phyloP scores from a whole-genome alignment of 164 flowering plant genomes.

The Platanus orientalis region DNA sequence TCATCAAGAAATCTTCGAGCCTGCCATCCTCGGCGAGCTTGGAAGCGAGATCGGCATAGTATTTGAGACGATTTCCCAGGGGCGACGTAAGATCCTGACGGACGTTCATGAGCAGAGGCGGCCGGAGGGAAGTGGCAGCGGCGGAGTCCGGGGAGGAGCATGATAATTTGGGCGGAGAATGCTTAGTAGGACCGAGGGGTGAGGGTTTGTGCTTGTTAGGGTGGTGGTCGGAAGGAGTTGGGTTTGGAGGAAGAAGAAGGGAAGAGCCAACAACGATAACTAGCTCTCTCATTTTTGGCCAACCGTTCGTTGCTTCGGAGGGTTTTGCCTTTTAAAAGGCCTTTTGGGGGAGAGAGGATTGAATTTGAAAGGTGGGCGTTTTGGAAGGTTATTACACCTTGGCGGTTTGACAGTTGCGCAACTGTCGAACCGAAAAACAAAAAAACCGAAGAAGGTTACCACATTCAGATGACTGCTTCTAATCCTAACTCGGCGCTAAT shows the following conservation, averaged over 20 bases:
- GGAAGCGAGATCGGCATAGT: slow-evolving; percentile 54
- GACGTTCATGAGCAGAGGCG: slow-evolving; percentile 14
- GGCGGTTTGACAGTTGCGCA: slow-evolving; percentile 13
- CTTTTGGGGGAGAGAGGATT: slow-evolving; percentile 14
- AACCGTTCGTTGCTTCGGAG: slow-evolving; percentile 16
- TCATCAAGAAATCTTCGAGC: slow-evolving; percentile 44
- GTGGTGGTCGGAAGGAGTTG: slow-evolving; percentile 11
- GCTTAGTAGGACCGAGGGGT: neutral
- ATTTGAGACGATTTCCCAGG: slow-evolving; percentile 16
- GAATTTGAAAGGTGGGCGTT: slow-evolving; percentile 27
- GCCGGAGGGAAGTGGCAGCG: neutral
- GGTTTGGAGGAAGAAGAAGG: slow-evolving; percentile 16
- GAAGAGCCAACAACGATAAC: slow-evolving; percentile 43
- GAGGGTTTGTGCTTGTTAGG: slow-evolving; percentile 4
- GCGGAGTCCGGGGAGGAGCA: neutral
- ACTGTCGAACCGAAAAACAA: too few species aligned
- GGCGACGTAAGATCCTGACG: slow-evolving; percentile 3
- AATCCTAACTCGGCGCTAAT: too few species aligned
- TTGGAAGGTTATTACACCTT: neutral
- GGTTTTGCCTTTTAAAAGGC: neutral
- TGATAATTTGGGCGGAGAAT: slow-evolving; percentile 4
- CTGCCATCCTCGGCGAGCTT: slow-evolving; percentile 56
- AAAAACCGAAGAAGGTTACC: too few species aligned
- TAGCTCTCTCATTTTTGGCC: slow-evolving; percentile 41
- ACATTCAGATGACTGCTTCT: neutral